Conservation (phyloP, 2,329 filamentous ascomycete genomes). For the Colletotrichum lentis region DNA sequence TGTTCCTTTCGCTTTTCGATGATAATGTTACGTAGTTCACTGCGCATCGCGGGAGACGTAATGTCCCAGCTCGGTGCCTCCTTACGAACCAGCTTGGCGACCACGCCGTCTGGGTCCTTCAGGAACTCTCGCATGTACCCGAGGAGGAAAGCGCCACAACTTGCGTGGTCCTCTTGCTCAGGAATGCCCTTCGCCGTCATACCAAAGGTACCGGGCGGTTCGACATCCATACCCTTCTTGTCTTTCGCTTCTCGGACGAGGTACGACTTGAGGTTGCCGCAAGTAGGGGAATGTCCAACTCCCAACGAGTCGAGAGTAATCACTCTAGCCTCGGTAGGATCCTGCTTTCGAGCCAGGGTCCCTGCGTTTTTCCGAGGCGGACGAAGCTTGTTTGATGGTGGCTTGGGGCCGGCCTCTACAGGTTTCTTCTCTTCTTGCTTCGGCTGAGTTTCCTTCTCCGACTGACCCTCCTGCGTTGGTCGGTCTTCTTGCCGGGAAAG, state of each 20-base stretch:
- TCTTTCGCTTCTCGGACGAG: conserved; percentile 74
- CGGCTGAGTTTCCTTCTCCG: neutral
- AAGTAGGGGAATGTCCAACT: conserved; percentile 68
- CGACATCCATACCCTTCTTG: conserved; percentile 60
- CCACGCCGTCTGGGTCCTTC: conserved; percentile 74
- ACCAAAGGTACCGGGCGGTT: conserved; percentile 49
- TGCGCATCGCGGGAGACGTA: conserved; percentile 67
- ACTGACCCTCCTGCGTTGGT: conserved; percentile 22
- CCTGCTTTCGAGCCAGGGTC: conserved; percentile 50
- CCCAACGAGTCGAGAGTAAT: conserved; percentile 89
- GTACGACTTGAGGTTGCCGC: conserved; percentile 77
- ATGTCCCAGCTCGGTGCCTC: conserved; percentile 63
- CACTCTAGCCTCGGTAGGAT: conserved; percentile 70
- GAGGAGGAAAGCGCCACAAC: conserved; percentile 88
- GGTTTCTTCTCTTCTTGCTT: conserved; percentile 25
- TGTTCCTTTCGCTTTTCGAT: conserved; percentile 69
- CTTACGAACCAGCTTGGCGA: conserved; percentile 70
- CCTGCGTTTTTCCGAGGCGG: conserved; percentile 29
- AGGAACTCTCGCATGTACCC: conserved; percentile 87
- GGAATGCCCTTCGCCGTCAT: conserved; percentile 81
- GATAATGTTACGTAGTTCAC: conserved; percentile 71
- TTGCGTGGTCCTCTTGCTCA: conserved; percentile 81
- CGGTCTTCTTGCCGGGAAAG: too few species aligned
- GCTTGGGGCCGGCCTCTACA: neutral
- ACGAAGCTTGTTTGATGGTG: conserved; percentile 23